Evolutionary conservation across 2,329 filamentous ascomycete genomes (phyloP), one percentile per base, ranked within the genome.

Genomic region (Fulvia fulva): DNA sequence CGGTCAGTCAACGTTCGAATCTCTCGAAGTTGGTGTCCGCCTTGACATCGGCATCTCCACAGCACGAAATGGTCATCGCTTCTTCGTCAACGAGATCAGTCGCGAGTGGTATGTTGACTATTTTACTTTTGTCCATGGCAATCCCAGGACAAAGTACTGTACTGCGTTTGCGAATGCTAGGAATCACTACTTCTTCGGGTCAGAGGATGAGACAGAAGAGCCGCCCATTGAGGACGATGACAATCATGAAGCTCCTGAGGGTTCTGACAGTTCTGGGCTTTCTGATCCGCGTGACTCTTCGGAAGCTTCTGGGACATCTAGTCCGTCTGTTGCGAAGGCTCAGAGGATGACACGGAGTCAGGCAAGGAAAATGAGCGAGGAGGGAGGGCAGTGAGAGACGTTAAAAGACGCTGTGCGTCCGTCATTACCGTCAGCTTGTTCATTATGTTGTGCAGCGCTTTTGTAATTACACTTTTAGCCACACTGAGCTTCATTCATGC

Each of bases 31-130:
- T 8, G 56, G 56, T 32, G 56, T 58, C 11, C 56, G 56, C n/a
- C 32, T 58, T 6, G 56, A 58, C 52, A 58, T 58, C 44, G 56
- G 56, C 16, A 47, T 58, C 32, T 55, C 51, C 2, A 51, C 56
- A 23, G 51, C 51, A 2, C 50, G 26, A 9, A 47, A 54, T 11
- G 56, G 56, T 14, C 56, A 58, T 28, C 32, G 56, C 14, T 58
- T 58, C 51, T 58, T 58, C 25, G 56, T 58, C 28, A 55, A 58
- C 19, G 51, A 58, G 45, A 55, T 58, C 45, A 58, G 51, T 2
- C 51, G 56, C 12, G 45, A 50, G 19, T 55, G 56, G 56, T 58
- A 51, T 30, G 56, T 53, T 16, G 56, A 58, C 19, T 7, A 55
- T 22, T 55, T 58, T 21, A 55, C 32, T 23, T 51, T 28, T 37